Evolutionary conservation across 768 basidiomycete genomes (phyloP).

Genomic region (Collybiopsis confluens): DNA sequence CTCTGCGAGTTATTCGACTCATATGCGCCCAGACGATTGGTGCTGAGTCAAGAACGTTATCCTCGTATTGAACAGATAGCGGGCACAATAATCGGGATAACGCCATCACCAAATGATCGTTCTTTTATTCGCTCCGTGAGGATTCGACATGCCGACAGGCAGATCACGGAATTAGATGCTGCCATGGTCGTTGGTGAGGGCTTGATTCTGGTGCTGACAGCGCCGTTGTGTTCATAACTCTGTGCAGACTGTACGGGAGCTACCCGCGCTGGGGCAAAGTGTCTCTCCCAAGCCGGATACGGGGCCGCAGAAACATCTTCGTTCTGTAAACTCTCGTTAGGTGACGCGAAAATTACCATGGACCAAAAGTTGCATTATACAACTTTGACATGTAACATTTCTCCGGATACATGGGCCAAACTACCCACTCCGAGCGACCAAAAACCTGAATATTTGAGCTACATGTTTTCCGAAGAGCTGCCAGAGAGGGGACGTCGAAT

Average conservation of each 20-base stretch:
- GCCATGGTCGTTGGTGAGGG: constrained; percentile 17
- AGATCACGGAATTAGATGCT: constrained; percentile 6
- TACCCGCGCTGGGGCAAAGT: constrained; percentile 13
- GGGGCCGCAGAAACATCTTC: neutral
- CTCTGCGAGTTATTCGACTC: too few species aligned
- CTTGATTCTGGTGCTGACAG: too few species aligned
- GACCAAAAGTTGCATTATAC: constrained; percentile 18
- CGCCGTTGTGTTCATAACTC: too few species aligned
- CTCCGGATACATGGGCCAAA: constrained; percentile 5
- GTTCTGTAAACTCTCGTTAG: neutral
- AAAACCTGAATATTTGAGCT: constrained; percentile 1
- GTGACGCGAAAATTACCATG: constrained; percentile 10
- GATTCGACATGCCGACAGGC: constrained; percentile 10
- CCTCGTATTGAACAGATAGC: constrained; percentile 15
- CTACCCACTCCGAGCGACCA: constrained; percentile 11
- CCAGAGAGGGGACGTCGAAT: constrained; percentile 5
- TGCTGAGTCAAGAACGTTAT: constrained; percentile 6
- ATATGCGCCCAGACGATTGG: constrained; percentile 13
- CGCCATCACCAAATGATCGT: neutral
- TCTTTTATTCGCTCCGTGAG: constrained; percentile 5
- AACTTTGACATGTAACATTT: constrained; percentile 11
- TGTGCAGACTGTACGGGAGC: constrained; percentile 17
- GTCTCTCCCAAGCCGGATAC: constrained; percentile 11
- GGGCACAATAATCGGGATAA: constrained; percentile 15
- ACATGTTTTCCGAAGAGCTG: constrained; percentile 5